These are phyloP conservation scores for Ceratocystis cacaofunesta DNA, from an alignment of 2,329 filamentous ascomycete species.

Conservation along the genomic window DNA sequence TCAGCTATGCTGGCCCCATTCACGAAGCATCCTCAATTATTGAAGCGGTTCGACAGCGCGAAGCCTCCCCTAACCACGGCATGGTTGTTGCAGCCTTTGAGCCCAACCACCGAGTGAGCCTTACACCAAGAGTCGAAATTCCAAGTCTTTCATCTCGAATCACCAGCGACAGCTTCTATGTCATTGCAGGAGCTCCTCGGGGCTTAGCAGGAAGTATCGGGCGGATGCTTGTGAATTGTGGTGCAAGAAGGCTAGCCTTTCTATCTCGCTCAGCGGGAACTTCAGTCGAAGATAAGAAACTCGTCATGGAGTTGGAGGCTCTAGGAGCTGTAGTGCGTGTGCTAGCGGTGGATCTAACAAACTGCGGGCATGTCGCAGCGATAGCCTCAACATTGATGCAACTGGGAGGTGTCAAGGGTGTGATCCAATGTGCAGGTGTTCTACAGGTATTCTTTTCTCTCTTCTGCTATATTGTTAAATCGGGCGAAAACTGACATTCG, in stretches of 20 bases:
- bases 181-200: conserved; percentile 42
- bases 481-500: conserved; percentile 2
- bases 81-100: conserved; percentile 12
- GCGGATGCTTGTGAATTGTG: conserved; percentile 34
- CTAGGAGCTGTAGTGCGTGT: conserved; percentile 25
- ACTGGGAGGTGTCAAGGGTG: conserved; percentile 22
- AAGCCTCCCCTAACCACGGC: conserved; percentile 7
- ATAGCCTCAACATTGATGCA: conserved; percentile 19
- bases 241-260: conserved; percentile 38
- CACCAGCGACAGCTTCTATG: conserved; percentile 30
- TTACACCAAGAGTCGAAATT: conserved; percentile 18
- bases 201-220: conserved; percentile 42
- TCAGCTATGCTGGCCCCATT: background rate
- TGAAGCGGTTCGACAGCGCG: background rate
- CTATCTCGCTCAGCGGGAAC: conserved; percentile 35
- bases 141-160: conserved; percentile 22
- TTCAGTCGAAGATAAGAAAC: conserved; percentile 21
- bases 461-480: background rate
- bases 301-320: conserved; percentile 24
- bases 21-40: background rate
- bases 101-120: conserved; percentile 20
- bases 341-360: conserved; percentile 31
- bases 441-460: conserved; percentile 20
- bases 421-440: conserved; percentile 27
- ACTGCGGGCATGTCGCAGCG: conserved; percentile 22